Evolutionary conservation across 352 stramenopile species (phyloP).

Genomic region (Pythium insidiosum): DNA sequence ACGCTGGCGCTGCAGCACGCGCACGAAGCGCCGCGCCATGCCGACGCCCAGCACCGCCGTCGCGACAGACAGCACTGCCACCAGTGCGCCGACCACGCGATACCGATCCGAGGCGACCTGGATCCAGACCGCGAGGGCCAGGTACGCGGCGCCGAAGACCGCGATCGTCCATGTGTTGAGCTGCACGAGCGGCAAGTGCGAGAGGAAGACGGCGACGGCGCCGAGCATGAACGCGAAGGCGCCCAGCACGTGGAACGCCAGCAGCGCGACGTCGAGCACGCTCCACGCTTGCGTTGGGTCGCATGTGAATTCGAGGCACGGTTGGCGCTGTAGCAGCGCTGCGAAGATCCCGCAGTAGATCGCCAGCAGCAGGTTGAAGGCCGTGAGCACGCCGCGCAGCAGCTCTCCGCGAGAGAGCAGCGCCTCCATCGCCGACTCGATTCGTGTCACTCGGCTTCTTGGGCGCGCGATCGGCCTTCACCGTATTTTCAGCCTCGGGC

Average conservation of each 20-base stretch:
- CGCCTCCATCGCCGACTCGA: not conserved
- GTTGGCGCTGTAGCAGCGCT: not conserved
- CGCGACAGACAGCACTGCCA: not conserved
- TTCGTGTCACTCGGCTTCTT: not conserved
- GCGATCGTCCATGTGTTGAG: not conserved
- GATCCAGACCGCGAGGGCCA: not conserved
- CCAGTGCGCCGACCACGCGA: not conserved
- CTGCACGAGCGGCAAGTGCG: not conserved
- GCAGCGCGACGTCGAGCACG: not conserved
- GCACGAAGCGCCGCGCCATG: not conserved
- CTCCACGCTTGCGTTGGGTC: not conserved
- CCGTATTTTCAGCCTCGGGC: no score
- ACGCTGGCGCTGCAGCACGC: slow-evolving; percentile 1
- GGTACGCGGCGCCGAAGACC: not conserved
- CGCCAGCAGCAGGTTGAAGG: slow-evolving; percentile 2
- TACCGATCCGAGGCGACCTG: not conserved
- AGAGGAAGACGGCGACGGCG: not conserved
- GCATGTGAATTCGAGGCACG: not conserved
- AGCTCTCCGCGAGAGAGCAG: slow-evolving; percentile 4
- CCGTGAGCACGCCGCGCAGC: not conserved
- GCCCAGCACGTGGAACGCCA: not conserved
- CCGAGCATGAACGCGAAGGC: not conserved
- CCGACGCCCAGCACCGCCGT: not conserved
- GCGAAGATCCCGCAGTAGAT: slow-evolving; percentile 1
- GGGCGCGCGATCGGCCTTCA: not conserved